Percentiles rank a stretch among this genome's conserved stretches.
Evolutionary conservation across 805 yeast species (phyloP).

Genomic region (Teunomyces stri): DNA sequence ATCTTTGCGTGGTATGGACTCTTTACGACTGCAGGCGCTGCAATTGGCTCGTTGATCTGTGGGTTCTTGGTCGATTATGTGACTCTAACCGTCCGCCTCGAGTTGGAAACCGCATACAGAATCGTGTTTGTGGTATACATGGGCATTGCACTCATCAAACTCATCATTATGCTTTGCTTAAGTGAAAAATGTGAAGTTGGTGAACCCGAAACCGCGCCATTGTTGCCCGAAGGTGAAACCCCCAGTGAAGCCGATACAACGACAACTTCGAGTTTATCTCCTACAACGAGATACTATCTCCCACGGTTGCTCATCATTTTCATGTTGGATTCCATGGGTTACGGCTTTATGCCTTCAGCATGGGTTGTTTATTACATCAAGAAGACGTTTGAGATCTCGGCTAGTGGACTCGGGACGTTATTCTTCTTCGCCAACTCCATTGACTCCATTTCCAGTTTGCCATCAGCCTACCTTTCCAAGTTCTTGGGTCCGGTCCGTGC

Average conservation of each 20-base stretch:
- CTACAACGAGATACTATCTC: slow-evolving; percentile 42
- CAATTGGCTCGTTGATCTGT: slow-evolving; percentile 64
- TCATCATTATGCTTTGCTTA: slow-evolving; percentile 48
- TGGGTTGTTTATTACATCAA: slow-evolving; percentile 86
- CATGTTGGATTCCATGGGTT: slow-evolving; percentile 83
- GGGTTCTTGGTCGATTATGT: slow-evolving; percentile 58
- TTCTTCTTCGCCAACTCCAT: slow-evolving; percentile 63
- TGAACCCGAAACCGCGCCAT: slow-evolving; percentile 8
- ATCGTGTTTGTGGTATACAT: slow-evolving; percentile 57
- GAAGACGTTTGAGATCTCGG: slow-evolving; percentile 49
- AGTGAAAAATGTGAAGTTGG: slow-evolving; percentile 52
- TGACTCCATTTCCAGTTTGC: slow-evolving; percentile 68
- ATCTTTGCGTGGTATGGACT: slow-evolving; percentile 74
- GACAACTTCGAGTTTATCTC: slow-evolving; percentile 27
- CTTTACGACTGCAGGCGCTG: slow-evolving; percentile 68
- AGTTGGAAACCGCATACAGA: slow-evolving; percentile 48
- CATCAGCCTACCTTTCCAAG: slow-evolving; percentile 70
- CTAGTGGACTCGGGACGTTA: slow-evolving; percentile 61
- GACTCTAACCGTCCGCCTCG: slow-evolving; percentile 28
- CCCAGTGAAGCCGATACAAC: slow-evolving; percentile 11
- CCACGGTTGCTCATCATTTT: slow-evolving; percentile 56
- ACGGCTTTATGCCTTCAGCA: slow-evolving; percentile 83
- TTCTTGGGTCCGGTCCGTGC: slow-evolving; percentile 76
- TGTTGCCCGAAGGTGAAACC: slow-evolving; percentile 7
- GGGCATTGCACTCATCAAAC: slow-evolving; percentile 50